A percentile compares a stretch with the other conserved stretches of the same genome.
These are phyloP conservation scores for Apiotrichum gamsii DNA, from an alignment of 1,284 basidiomycete species.

Conservation along the genomic window DNA sequence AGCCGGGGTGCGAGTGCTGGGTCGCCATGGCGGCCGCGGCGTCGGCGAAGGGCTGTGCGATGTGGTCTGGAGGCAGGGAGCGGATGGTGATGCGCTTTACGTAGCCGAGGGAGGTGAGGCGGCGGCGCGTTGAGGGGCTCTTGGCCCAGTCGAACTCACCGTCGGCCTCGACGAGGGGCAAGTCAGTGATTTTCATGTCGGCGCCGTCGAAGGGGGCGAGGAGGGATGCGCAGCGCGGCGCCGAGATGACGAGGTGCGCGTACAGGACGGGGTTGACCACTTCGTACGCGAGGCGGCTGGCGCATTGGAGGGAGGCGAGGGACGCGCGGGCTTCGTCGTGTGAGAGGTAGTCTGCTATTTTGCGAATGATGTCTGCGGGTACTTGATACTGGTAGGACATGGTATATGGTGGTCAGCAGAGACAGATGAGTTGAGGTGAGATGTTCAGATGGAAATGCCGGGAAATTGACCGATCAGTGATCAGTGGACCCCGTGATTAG, in stretches of 20 bases:
- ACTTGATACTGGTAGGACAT: too few relatives aligned
- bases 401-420: too few relatives aligned
- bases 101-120: neutral
- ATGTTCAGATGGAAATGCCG: too few relatives aligned
- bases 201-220: conserved; percentile 1
- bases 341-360: conserved; percentile 18
- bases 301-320: conserved; percentile 13
- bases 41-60: neutral
- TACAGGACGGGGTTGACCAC: conserved; percentile 23
- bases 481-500: too few relatives aligned
- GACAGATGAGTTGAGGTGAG: too few relatives aligned
- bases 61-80: conserved; percentile 1
- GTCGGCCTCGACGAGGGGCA: too few relatives aligned
- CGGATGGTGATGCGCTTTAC: neutral
- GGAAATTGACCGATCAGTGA: too few relatives aligned
- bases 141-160: neutral
- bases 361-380: conserved; percentile 19
- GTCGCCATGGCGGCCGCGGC: neutral
- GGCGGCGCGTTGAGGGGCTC: conserved; percentile 2
- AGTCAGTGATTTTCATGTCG: too few relatives aligned
- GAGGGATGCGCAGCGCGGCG: neutral
- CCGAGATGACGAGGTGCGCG: conserved; percentile 9
- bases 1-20: neutral
- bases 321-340: conserved; percentile 1
- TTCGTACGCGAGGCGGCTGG: conserved; percentile 17